Base-by-base conservation (phyloP, 192 early-diverging fungal genomes). In the Dimargaris cristalligena region DNA sequence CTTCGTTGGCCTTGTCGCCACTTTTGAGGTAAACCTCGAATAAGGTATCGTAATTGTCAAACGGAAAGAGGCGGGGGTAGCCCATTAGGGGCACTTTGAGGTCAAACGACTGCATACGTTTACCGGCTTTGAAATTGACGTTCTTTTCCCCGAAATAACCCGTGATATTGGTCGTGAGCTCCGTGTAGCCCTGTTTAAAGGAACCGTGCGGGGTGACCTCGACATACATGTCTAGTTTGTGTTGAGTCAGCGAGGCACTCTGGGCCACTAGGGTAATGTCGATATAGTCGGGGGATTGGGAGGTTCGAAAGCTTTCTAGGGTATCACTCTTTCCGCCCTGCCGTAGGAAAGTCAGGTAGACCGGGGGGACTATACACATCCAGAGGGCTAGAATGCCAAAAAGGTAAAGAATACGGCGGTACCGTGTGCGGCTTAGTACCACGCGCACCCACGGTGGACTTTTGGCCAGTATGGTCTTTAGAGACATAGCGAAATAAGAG, bases 91-190 rank as follows among this genome's bases (percentile, higher is more conserved):
- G 28, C 16, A 56, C 32, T 14, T 28, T 2, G 23, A 56, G 29
- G 54, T 56, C 54, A 23, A 56, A 56, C 52, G 52, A 23, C 28
- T 54, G 25, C 52, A 54, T 54, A 4, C 52, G 52, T 11, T n/a
- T 4, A 30, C 29, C 52, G 10, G 8, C 25, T 8, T 23, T 31
- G 29, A 54, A 54, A 3, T 23, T 13, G 8, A 29, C n/a, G 14
- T 8, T n/a, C 28, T 23, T 54, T 3, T 29, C 28, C 11, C 8
- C 28, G 31, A 33, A 54, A 30, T 54, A 29, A 4, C 25, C 52
- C 25, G 29, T 31, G 30, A 54, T 8, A 8, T 31, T 31, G 6
- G 31, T 30, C 8, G 52, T 31, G 3, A 31, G 14, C 29, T 54
- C 52, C 6, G 26, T 13, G 32, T 54, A 30, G 8, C 26, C 29